Evolutionary conservation across 371 early-diverging fungal genomes (phyloP), one percentile per base, ranked within the genome.

Genomic region (Saksenaea oblongispora): DNA sequence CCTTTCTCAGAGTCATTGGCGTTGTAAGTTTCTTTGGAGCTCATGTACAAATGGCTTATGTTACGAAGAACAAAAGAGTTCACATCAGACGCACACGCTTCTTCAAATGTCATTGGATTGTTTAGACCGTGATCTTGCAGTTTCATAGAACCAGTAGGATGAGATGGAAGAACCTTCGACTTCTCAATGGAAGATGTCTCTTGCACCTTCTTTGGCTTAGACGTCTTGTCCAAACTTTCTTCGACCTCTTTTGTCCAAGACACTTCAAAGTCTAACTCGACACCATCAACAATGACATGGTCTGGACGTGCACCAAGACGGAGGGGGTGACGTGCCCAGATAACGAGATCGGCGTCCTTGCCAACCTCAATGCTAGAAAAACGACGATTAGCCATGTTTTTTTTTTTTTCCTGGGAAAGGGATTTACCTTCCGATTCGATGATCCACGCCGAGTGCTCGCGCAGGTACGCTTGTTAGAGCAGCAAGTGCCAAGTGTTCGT

Each of bases 321-420:
- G 14, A 94, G 74, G 10, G 94, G 94, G 67, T 90, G 84, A 31
- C 79, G 78, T 69, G 84, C 82, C 89, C 89, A 90, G 36, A 90
- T 77, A 15, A 93, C 90, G 24, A 93, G 61, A 75, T 94, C 95
- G 5, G 93, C 95, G 78, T 94, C 95, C 69, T 86, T 90, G 13
- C 92, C 92, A 1, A 79, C 70, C 15, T 74, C 76, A 56, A 94
- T 74, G 56, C 78, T 69, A 56, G 8, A 79, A 3, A 51, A 10
- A 15, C 26, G 1, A 56, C 17, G 17, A 9, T 60, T 18, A 31
- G 9, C 11, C 9, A 26, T 13, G 42, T 1, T 24, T 8, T 36
- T 4, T 0, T 13, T 34, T 18, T 27, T 37, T 8, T 26, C 39
- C 18, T 41, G 35, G 1, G 15, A 56, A 13, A 37, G 54, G 10